Percentiles rank a stretch among this genome's conserved stretches.
Conservation (phyloP, 2,329 filamentous ascomycete species). For the Leptodontidium sp. region DNA sequence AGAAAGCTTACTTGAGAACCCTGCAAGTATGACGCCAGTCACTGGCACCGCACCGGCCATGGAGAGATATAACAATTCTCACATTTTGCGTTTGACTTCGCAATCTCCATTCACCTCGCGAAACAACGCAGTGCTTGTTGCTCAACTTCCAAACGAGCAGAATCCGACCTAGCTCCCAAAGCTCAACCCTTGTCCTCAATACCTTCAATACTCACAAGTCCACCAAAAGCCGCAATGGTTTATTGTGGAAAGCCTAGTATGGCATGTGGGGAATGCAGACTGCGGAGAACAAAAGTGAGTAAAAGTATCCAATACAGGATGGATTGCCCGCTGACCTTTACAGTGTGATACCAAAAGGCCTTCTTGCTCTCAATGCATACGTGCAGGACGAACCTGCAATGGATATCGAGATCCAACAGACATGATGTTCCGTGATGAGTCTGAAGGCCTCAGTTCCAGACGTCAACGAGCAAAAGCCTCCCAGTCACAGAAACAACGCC, state of each 20-base stretch:
- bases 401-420: constrained; percentile 64
- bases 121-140: not conserved
- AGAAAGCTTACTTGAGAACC: not conserved
- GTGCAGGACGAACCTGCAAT: constrained; percentile 59
- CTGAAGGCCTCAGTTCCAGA: constrained; percentile 40
- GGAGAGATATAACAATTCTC: constrained; percentile 1
- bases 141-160: not conserved
- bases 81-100: not conserved
- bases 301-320: not conserved
- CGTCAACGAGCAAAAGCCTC: constrained; percentile 25
- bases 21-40: not conserved
- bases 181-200: not conserved
- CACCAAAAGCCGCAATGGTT: constrained; percentile 25
- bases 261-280: constrained; percentile 48
- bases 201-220: not conserved
- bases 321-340: constrained; percentile 18
- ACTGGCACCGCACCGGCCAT: not conserved
- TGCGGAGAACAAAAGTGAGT: constrained; percentile 51
- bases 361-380: constrained; percentile 62
- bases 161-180: constrained; percentile 1
- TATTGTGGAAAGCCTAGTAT: constrained; percentile 35
- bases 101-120: not conserved
- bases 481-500: constrained; percentile 14
- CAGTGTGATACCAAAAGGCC: constrained; percentile 63
- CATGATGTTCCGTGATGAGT: constrained; percentile 66